A percentile compares a stretch with the other conserved stretches of the same genome.
Conservation (phyloP, 1,284 basidiomycete genomes). For the Rhodotorula sp. region DNA sequence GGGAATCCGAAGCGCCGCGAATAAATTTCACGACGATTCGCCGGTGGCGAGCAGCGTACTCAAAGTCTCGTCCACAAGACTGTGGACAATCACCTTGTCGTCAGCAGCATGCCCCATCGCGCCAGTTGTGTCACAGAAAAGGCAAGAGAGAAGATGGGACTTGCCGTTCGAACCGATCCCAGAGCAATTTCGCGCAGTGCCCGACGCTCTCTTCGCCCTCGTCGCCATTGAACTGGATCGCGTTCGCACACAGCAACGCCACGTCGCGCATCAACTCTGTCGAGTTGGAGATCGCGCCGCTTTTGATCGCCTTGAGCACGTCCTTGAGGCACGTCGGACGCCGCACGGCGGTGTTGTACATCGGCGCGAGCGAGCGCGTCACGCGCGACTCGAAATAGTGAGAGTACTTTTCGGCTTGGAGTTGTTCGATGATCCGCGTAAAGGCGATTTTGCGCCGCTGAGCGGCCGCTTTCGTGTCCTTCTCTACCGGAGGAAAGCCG, state of each 20-base stretch:
- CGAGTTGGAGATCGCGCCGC: constrained; percentile 73
- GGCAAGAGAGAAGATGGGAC: neutral
- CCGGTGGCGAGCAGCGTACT: constrained; percentile 8
- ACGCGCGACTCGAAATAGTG: constrained; percentile 89
- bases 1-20: neutral
- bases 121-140: no score
- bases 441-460: constrained; percentile 73
- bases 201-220: constrained; percentile 49
- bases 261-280: constrained; percentile 85
- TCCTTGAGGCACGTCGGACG: constrained; percentile 90
- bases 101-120: no score
- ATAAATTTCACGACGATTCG: neutral
- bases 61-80: constrained; percentile 17
- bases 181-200: constrained; percentile 78
- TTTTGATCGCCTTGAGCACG: constrained; percentile 74
- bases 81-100: neutral
- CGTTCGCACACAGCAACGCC: constrained; percentile 89
- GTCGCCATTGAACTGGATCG: constrained; percentile 89
- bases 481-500: neutral
- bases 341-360: constrained; percentile 85
- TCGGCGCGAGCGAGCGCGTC: constrained; percentile 77
- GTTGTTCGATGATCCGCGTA: constrained; percentile 71
- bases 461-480: constrained; percentile 12
- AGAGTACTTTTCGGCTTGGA: constrained; percentile 77
- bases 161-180: constrained; percentile 60